Percentiles rank a stretch among this genome's conserved stretches.
Evolutionary conservation across 768 basidiomycete species (phyloP).

Genomic region (Leccinum boreale): DNA sequence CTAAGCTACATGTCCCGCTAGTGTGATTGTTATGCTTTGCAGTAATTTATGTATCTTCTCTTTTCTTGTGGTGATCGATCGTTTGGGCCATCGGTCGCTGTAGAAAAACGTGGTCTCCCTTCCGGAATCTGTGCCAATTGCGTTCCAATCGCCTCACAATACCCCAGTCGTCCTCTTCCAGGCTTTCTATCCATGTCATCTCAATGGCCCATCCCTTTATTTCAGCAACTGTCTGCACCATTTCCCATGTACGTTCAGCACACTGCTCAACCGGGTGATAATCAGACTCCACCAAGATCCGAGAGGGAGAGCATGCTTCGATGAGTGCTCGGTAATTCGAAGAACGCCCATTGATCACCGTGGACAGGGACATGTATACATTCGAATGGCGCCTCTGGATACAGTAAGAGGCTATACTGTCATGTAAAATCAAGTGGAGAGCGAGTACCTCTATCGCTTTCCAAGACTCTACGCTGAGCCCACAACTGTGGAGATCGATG

Average conservation of each 20-base stretch:
- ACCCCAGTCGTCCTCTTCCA: constrained; percentile 48
- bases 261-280: constrained; percentile 62
- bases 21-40: constrained; percentile 3
- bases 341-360: constrained; percentile 76
- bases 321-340: constrained; percentile 63
- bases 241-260: constrained; percentile 69
- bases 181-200: constrained; percentile 45
- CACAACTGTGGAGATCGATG: constrained; percentile 89
- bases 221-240: constrained; percentile 66
- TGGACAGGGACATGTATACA: constrained; percentile 84
- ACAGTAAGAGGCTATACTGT: constrained; percentile 9
- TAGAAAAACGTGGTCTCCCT: constrained; percentile 39
- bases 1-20: constrained; percentile 45
- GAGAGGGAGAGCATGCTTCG: constrained; percentile 53
- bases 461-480: constrained; percentile 77
- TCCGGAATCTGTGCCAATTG: constrained; percentile 68
- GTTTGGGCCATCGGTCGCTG: not conserved
- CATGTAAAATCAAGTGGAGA: not conserved
- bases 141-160: constrained; percentile 60
- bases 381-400: constrained; percentile 67
- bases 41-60: constrained; percentile 1
- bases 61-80: not conserved
- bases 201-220: constrained; percentile 80
- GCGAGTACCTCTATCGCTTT: constrained; percentile 61
- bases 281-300: constrained; percentile 87